These are phyloP conservation scores for Wallacemonas sp. DNA, from an alignment of 208 protist genomes.

Conservation along the genomic window DNA sequence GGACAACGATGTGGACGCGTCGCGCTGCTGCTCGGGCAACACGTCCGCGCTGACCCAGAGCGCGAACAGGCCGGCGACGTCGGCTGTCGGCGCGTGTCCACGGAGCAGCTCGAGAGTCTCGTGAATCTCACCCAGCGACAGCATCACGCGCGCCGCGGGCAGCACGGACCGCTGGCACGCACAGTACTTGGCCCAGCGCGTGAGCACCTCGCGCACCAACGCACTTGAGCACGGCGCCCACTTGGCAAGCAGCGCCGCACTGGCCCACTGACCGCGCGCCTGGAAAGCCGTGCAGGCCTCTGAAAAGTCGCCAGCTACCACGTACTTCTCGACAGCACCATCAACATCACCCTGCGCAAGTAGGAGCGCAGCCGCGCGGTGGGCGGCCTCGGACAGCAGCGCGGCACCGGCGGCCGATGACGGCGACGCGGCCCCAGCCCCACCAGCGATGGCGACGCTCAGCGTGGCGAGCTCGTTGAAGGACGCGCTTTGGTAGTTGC, in stretches of 20 bases:
- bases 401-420: constrained; percentile 25
- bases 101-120: constrained; percentile 51
- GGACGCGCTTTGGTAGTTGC: constrained; percentile 42
- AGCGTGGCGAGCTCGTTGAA: constrained; percentile 72
- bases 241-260: constrained; percentile 61
- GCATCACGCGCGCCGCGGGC: constrained; percentile 46
- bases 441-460: constrained; percentile 59
- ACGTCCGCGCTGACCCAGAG: constrained; percentile 42
- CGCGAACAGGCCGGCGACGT: constrained; percentile 70
- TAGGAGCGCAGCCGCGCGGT: constrained; percentile 66
- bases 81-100: constrained; percentile 54
- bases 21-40: not conserved
- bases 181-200: constrained; percentile 65
- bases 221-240: not conserved
- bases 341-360: constrained; percentile 69
- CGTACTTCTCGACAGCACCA: constrained; percentile 73
- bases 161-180: constrained; percentile 52
- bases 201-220: constrained; percentile 28
- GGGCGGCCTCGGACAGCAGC: constrained; percentile 47
- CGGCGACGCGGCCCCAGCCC: not conserved
- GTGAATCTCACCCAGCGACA: constrained; percentile 27
- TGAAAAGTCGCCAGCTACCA: constrained; percentile 61
- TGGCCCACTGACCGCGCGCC: constrained; percentile 65
- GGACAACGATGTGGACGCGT: not conserved
- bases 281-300: constrained; percentile 66